Percentiles rank a stretch among this genome's conserved stretches.
Evolutionary conservation across 768 basidiomycete genomes (phyloP).

Genomic region (Russula olivacea): DNA sequence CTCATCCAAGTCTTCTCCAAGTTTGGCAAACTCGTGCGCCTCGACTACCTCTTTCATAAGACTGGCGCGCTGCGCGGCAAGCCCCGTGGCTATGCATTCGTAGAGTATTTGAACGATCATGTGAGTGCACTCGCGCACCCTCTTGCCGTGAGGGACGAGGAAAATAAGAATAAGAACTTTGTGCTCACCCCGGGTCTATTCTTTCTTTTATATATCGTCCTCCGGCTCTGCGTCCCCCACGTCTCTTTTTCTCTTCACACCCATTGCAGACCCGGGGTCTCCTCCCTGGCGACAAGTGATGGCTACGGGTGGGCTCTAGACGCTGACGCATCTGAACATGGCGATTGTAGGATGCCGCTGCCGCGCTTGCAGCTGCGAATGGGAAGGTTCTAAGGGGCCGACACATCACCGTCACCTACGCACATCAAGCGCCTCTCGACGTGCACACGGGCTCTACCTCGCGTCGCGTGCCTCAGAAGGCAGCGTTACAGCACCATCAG

Average conservation of each 20-base stretch:
- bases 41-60: constrained; percentile 96
- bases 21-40: constrained; percentile 86
- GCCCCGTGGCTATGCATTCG: constrained; percentile 91
- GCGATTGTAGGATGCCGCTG: constrained; percentile 68
- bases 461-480: constrained; percentile 4
- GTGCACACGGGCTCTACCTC: constrained; percentile 17
- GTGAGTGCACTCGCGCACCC: constrained; percentile 41
- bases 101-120: constrained; percentile 74
- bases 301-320: neutral
- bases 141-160: constrained; percentile 20
- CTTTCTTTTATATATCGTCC: constrained; percentile 1
- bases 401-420: constrained; percentile 85
- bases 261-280: constrained; percentile 27
- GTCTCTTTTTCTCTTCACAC: too few species aligned
- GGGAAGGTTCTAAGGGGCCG: constrained; percentile 81
- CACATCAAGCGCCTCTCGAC: constrained; percentile 68
- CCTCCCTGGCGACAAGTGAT: neutral
- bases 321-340: constrained; percentile 20
- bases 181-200: constrained; percentile 48
- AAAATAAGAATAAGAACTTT: constrained; percentile 7
- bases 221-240: constrained; percentile 18
- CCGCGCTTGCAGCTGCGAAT: constrained; percentile 66
- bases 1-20: constrained; percentile 87
- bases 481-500: neutral
- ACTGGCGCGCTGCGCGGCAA: constrained; percentile 83